Percentiles rank a stretch among this genome's conserved stretches.
phyloP scores from a whole-genome alignment of 805 yeast species.

The Yarrowia phangngaensis region DNA sequence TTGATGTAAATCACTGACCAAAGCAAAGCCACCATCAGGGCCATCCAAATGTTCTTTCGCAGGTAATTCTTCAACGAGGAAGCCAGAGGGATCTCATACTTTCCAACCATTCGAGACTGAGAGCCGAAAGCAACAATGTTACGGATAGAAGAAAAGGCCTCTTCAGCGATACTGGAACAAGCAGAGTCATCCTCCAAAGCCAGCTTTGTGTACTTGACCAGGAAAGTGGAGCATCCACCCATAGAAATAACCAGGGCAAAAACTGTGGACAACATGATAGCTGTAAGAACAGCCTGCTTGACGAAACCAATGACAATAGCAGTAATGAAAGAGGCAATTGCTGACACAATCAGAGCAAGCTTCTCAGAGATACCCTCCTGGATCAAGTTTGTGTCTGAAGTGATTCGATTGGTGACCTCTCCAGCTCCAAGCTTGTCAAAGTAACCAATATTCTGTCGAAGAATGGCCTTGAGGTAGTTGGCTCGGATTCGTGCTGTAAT shows the following conservation, averaged over 20 bases:
- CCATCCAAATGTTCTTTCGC: slow-evolving; percentile 36
- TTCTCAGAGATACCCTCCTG: slow-evolving; percentile 46
- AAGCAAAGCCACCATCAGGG: slow-evolving; percentile 41
- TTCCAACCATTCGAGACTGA: slow-evolving; percentile 39
- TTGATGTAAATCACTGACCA: slow-evolving; percentile 41
- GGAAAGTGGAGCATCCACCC: slow-evolving; percentile 36
- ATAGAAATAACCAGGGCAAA: slow-evolving; percentile 37
- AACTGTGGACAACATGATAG: slow-evolving; percentile 40
- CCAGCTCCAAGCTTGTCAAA: slow-evolving; percentile 46
- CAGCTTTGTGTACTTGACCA: slow-evolving; percentile 35
- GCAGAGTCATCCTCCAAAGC: slow-evolving; percentile 34
- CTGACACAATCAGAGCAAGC: slow-evolving; percentile 42
- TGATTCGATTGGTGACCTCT: slow-evolving; percentile 44
- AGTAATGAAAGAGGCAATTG: slow-evolving; percentile 42
- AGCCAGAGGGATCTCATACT: slow-evolving; percentile 37
- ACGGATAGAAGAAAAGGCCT: slow-evolving; percentile 43
- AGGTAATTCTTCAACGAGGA: slow-evolving; percentile 34
- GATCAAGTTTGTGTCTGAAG: slow-evolving; percentile 42
- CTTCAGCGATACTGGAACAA: slow-evolving; percentile 44
- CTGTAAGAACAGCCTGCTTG: slow-evolving; percentile 40
- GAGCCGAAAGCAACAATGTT: slow-evolving; percentile 45
- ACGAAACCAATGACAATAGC: slow-evolving; percentile 42
- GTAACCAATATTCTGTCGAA: slow-evolving; percentile 44
- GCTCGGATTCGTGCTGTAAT: slow-evolving; percentile 43
- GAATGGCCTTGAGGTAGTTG: slow-evolving; percentile 39